Percentiles rank a stretch among this genome's conserved stretches.
Conservation (phyloP, 1,284 basidiomycete species). For the Macrocystidia cucumis region DNA sequence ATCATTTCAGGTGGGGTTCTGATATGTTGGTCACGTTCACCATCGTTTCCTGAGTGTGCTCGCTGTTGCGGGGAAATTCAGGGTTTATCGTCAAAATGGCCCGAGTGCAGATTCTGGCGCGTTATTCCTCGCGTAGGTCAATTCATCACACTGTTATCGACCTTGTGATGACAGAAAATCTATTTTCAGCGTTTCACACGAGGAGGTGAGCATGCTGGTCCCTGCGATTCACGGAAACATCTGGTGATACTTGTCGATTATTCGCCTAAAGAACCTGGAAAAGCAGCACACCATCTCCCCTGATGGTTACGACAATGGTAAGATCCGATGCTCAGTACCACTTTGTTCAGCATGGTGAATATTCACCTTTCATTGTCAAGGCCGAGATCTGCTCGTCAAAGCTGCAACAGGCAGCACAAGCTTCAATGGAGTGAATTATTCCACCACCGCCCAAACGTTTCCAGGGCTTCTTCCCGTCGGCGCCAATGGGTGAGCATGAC, state of each 20-base stretch:
- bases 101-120: constrained; percentile 45
- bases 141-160: no score
- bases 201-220: constrained; percentile 35
- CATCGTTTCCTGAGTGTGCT: not conserved
- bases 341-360: not conserved
- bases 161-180: no score
- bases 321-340: constrained; percentile 12
- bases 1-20: constrained; percentile 53
- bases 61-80: constrained; percentile 14
- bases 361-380: constrained; percentile 8
- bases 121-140: constrained; percentile 56
- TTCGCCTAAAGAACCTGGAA: constrained; percentile 28
- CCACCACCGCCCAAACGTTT: constrained; percentile 34
- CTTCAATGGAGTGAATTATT: constrained; percentile 40
- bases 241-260: no score
- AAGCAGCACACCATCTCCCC: constrained; percentile 43
- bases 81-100: constrained; percentile 56
- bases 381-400: constrained; percentile 34
- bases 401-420: constrained; percentile 33
- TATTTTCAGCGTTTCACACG: constrained; percentile 44
- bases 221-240: no score
- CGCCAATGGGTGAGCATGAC: constrained; percentile 27
- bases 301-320: constrained; percentile 49
- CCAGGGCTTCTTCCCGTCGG: constrained; percentile 46
- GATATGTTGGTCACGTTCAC: not conserved